These are phyloP conservation scores for Zelonia costaricensis DNA, from an alignment of 208 protist genomes.

Conservation along the genomic window DNA sequence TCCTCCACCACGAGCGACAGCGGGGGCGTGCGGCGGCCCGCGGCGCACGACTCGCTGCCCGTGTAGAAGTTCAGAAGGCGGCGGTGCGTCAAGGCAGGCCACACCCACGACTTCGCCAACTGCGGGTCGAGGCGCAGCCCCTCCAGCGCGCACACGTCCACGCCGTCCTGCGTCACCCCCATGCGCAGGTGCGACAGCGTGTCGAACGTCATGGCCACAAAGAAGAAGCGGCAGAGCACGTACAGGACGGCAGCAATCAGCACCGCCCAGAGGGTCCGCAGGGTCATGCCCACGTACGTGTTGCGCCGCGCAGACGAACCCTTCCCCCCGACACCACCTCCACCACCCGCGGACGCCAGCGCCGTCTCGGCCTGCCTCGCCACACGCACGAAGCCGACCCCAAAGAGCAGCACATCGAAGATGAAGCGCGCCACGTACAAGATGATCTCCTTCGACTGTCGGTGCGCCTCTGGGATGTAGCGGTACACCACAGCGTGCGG, in stretches of 20 bases:
- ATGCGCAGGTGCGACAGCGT: constrained; percentile 27
- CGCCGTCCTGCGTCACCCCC: constrained; percentile 31
- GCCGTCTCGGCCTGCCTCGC: no score
- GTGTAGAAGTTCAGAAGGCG: constrained; percentile 47
- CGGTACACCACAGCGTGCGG: constrained; percentile 28
- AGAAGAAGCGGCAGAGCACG: neutral
- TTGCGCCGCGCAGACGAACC: neutral
- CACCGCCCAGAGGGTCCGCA: neutral
- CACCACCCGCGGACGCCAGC: constrained; percentile 2
- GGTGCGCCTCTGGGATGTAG: constrained; percentile 28
- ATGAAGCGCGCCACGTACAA: constrained; percentile 20
- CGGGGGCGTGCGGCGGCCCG: neutral
- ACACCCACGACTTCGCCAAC: constrained; percentile 37
- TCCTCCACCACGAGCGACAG: constrained; percentile 44
- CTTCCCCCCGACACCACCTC: neutral
- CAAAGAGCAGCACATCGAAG: constrained; percentile 9
- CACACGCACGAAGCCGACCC: neutral
- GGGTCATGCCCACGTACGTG: neutral
- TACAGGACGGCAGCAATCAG: neutral
- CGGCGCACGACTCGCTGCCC: constrained; percentile 37
- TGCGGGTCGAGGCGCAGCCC: constrained; percentile 29
- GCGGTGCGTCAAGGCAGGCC: constrained; percentile 38
- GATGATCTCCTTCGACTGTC: constrained; percentile 57
- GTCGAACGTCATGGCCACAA: constrained; percentile 7
- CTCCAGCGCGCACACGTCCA: constrained; percentile 44